Percentiles rank a stretch among this genome's conserved stretches.
These are phyloP conservation scores for Gardenia jasminoides DNA, from an alignment of 257 asterid genomes.

Conservation along the genomic window DNA sequence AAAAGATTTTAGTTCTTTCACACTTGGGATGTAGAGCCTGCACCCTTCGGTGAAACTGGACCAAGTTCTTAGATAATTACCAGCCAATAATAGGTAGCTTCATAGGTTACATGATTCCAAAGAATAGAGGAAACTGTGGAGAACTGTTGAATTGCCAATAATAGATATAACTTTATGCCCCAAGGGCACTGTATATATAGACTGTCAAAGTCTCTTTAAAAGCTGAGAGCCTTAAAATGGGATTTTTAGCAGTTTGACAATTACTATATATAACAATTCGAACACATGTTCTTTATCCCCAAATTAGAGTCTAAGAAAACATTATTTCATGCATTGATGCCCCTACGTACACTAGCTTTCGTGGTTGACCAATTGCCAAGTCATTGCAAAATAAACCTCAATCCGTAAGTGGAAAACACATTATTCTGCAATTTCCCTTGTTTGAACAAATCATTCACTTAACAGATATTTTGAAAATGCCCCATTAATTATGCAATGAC, in stretches of 20 bases:
- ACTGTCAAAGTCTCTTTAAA: not conserved
- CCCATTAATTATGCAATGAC: too few relatives aligned
- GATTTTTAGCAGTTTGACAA: too few relatives aligned
- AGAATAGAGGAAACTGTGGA: not conserved
- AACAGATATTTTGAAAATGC: not conserved
- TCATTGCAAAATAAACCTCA: not conserved
- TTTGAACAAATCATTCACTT: not conserved
- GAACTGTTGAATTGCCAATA: constrained; percentile 4
- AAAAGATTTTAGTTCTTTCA: too few relatives aligned
- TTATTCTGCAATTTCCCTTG: too few relatives aligned
- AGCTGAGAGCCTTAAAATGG: not conserved
- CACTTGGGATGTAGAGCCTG: not conserved
- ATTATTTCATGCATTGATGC: not conserved
- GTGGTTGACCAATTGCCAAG: not conserved
- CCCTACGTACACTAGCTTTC: not conserved
- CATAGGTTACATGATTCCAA: not conserved
- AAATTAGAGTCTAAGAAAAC: not conserved
- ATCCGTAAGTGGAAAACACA: not conserved
- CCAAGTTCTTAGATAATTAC: not conserved
- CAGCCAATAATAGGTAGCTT: not conserved
- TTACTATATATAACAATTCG: constrained; percentile 9
- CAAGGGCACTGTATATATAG: not conserved
- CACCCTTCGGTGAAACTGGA: not conserved
- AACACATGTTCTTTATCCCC: not conserved
- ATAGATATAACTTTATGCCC: not conserved